These are phyloP conservation scores for Gilbertella persicaria DNA, from an alignment of 371 early-diverging fungal genomes.

Conservation along the genomic window DNA sequence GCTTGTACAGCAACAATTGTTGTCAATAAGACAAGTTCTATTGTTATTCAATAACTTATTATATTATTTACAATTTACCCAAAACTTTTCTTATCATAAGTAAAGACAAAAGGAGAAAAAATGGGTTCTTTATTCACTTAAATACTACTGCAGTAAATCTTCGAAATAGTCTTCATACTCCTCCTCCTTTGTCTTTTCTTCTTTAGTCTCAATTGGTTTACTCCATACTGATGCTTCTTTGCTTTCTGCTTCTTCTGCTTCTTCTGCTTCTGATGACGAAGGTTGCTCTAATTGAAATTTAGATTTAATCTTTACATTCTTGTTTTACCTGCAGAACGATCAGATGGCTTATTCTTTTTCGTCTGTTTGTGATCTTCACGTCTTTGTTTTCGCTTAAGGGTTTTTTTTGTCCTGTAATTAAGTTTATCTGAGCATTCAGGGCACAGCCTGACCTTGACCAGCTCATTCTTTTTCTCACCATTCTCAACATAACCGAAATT, in stretches of 20 bases:
- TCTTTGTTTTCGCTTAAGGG: background rate
- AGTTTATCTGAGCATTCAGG: conserved; percentile 59
- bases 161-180: conserved; percentile 53
- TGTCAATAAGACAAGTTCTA: too few relatives aligned
- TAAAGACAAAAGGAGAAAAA: too few relatives aligned
- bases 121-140: too few relatives aligned
- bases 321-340: background rate
- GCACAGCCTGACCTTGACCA: conserved; percentile 83
- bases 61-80: too few relatives aligned
- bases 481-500: conserved; percentile 81
- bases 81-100: too few relatives aligned
- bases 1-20: too few relatives aligned
- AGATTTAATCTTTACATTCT: too few relatives aligned
- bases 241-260: conserved; percentile 3
- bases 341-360: background rate
- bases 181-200: conserved; percentile 48
- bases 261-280: background rate
- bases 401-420: conserved; percentile 40
- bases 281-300: background rate
- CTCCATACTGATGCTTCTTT: conserved; percentile 41
- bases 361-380: conserved; percentile 5
- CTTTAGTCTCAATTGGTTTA: conserved; percentile 26
- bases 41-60: too few relatives aligned
- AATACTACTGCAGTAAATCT: too few relatives aligned
- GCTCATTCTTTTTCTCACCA: conserved; percentile 71